Evolutionary conservation across 1,284 basidiomycete genomes (phyloP).

Genomic region (Ceratobasidium sp.): DNA sequence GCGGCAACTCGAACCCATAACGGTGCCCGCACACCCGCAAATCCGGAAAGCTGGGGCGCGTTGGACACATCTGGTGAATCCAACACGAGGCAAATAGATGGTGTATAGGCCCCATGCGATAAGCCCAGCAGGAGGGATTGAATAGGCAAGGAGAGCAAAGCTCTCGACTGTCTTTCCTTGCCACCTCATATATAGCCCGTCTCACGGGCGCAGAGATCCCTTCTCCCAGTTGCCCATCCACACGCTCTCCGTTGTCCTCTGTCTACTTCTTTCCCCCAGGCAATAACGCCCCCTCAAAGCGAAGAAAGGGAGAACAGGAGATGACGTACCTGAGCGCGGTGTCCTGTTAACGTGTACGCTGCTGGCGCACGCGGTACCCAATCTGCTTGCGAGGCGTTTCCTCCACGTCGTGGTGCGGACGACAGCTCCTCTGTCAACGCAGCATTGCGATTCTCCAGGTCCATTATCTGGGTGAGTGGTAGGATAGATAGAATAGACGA

Average conservation of each 20-base stretch:
- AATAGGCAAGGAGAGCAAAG: conserved; percentile 18
- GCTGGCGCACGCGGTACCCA: conserved; percentile 86
- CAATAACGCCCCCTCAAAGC: not conserved
- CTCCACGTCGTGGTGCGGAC: conserved; percentile 62
- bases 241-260: not conserved
- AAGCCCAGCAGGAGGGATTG: conserved; percentile 31
- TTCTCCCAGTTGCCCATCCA: conserved; percentile 15
- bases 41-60: conserved; percentile 28
- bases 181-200: conserved; percentile 20
- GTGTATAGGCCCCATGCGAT: conserved; percentile 23
- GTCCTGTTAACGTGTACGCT: conserved; percentile 79
- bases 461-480: conserved; percentile 74
- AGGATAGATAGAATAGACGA: conserved; percentile 10
- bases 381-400: conserved; percentile 65
- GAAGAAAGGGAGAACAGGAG: not conserved
- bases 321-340: conserved; percentile 64
- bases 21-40: conserved; percentile 15
- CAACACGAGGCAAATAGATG: conserved; percentile 38
- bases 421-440: conserved; percentile 76
- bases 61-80: conserved; percentile 33
- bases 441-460: conserved; percentile 80
- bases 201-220: not conserved
- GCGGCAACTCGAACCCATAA: conserved; percentile 26
- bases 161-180: not conserved
- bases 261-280: not conserved